Evolutionary conservation across 352 stramenopile species (phyloP), one percentile per base, ranked within the genome.

Genomic region (Phytophthora hybrid): DNA sequence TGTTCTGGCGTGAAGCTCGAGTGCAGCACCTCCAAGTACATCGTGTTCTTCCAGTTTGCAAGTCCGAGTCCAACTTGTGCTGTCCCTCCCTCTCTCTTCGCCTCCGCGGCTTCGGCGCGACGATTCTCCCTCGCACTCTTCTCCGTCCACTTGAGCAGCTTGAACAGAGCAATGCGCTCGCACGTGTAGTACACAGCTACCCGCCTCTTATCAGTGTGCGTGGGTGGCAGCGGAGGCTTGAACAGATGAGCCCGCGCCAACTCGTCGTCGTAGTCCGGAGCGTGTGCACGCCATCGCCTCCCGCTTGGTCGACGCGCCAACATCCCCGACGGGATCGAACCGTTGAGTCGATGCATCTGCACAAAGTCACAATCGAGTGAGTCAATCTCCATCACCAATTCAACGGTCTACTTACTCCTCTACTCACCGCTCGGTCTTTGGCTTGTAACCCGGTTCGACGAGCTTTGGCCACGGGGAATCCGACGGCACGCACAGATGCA

Each of bases 1-100:
- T 59, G 52, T 44, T 67, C 54, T n/a, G 54, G 66, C 6, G 32
- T 62, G 46, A 55, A 79, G 53, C 70, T 82, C 49, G 82, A 84
- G 70, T 94, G 85, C 29, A 92, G 59, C n/a, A 92, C 87, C 41
- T 87, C 85, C 74, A 91, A 79, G 76, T 91, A 88, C 80, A 94
- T 92, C 21, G 83, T 86, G 77, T 83, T 84, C 29, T 79, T 81
- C 85, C 87, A 94, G 23, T 75, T 67, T 26, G 64, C 46, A 53
- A 77, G 49, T 41, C 32, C 39, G 16, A 58, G n/a, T 8, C 53
- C 31, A n/a, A 21, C 21, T 69, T 53, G 64, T 6, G 37, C 1
- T 18, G 63, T 13, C 19, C 16, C 23, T 71, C 29, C 29, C 4
- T 65, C 57, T 18, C 18, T 46, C 13, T 62, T 59, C 13, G 34